phyloP scores from a whole-genome alignment of 805 yeast species.

The Candida railenensis region DNA sequence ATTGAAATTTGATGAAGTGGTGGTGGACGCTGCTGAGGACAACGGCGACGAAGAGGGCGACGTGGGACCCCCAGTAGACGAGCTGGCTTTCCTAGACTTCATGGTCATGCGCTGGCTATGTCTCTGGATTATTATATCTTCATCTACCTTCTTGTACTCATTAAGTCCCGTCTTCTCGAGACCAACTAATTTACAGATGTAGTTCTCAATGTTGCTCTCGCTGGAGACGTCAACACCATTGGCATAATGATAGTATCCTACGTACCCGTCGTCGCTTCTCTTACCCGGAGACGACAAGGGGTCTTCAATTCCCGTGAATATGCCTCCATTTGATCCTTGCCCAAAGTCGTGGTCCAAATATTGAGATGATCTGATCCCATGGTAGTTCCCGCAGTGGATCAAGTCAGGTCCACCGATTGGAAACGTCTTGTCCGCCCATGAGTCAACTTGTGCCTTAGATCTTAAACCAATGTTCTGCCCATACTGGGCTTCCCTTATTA shows the following conservation, averaged over 20 bases:
- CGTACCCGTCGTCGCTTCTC: conserved; percentile 37
- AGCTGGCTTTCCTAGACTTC: neutral
- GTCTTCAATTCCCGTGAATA: neutral
- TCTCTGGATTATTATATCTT: neutral
- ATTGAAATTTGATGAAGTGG: neutral
- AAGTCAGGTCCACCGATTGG: conserved; percentile 37
- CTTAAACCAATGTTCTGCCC: conserved; percentile 30
- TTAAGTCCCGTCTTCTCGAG: conserved; percentile 15
- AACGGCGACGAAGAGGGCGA: neutral
- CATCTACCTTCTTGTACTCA: conserved; percentile 12
- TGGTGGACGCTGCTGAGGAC: neutral
- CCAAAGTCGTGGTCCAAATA: conserved; percentile 28
- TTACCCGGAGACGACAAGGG: conserved; percentile 4
- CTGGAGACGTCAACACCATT: conserved; percentile 29
- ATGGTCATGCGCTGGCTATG: neutral
- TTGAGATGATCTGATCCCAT: conserved; percentile 27
- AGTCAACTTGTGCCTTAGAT: conserved; percentile 16
- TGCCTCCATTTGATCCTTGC: conserved; percentile 4
- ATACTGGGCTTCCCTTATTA: conserved; percentile 27
- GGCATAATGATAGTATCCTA: conserved; percentile 38
- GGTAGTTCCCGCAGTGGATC: conserved; percentile 36
- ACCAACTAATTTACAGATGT: conserved; percentile 27
- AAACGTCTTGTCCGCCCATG: conserved; percentile 1
- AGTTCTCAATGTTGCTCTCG: conserved; percentile 25
- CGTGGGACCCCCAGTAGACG: neutral